Evolutionary conservation across 768 basidiomycete species (phyloP), one percentile per base, ranked within the genome.

Genomic region (Xerocomus spinulosus): DNA sequence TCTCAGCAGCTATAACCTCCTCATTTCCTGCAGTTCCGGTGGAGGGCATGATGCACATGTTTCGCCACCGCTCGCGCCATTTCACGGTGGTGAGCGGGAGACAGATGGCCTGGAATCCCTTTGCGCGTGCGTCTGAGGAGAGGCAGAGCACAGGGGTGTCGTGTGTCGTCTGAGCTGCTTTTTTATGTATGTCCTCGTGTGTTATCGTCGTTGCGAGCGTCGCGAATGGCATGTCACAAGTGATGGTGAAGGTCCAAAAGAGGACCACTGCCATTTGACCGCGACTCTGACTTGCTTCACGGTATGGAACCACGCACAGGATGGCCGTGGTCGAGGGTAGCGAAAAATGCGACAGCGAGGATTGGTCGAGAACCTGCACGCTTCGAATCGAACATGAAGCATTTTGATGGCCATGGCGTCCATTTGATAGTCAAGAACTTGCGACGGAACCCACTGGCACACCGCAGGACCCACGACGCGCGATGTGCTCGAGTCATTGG

Each of bases 21-120:
- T 54, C 70, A 54, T 57, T 71, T 49, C 52, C 63, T 59, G 47
- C 66, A 32, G 53, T 58, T 30, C 60, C 62, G n/a, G 71, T 70
- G 13, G 73, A 67, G 2, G 80, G 75, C 48, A 87, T 67, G 52
- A 92, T 71, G 68, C 96, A 99, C 80, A 98, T 91, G 45, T 81
- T 73, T 54, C 78, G 76, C 95, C 96, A 99, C 46, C 96, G 74
- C 53, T 80, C 74, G 58, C 80, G 82, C 96, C 96, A 99, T 38
- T 77, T 79, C 15, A 76, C 75, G 46, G 87, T 95, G 20, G 94
- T 92, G n/a, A 97, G 73, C n/a, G 92, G 92, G 15, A 94, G 64
- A 59, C 83, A 87, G 34, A 92, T 73, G 1, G 74, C 63, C 45
- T 88, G 82, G 61, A 92, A 97, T 15, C 87, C 87, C 47, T 81